These are phyloP conservation scores for Aspergillus phoenicis DNA, from an alignment of 2,329 filamentous ascomycete genomes.

Conservation along the genomic window DNA sequence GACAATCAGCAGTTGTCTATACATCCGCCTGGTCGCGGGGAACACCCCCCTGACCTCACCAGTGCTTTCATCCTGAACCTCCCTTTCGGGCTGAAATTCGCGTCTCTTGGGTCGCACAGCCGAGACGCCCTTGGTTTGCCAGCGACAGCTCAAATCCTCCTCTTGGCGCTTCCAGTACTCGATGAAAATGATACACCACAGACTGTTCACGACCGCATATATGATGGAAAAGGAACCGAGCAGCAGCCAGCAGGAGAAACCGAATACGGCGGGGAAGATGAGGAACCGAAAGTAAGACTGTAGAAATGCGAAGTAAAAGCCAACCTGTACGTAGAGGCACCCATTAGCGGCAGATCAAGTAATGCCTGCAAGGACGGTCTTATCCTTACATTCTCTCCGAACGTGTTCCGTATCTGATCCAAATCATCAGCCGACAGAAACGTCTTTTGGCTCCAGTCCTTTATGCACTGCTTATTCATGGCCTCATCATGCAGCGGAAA, in stretches of 20 bases:
- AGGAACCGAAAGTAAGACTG: conserved; percentile 92
- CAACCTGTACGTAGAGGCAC: conserved; percentile 57
- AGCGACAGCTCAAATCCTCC: conserved; percentile 81
- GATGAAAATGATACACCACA: conserved; percentile 88
- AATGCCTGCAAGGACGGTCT: background rate
- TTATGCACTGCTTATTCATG: conserved; percentile 78
- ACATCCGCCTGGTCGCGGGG: conserved; percentile 73
- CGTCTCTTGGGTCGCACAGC: conserved; percentile 75
- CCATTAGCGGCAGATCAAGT: conserved; percentile 1
- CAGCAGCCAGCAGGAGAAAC: conserved; percentile 76
- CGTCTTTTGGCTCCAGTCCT: conserved; percentile 65
- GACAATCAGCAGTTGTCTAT: conserved; percentile 79
- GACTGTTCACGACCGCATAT: conserved; percentile 80
- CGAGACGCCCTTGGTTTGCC: conserved; percentile 86
- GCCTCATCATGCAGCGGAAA: conserved; percentile 79
- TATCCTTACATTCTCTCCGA: conserved; percentile 63
- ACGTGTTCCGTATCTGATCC: conserved; percentile 73
- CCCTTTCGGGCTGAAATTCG: conserved; percentile 78
- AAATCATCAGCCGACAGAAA: conserved; percentile 63
- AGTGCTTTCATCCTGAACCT: conserved; percentile 76
- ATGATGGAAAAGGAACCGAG: conserved; percentile 81
- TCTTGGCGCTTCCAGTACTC: conserved; percentile 98
- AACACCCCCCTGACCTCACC: conserved; percentile 79
- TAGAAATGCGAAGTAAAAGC: conserved; percentile 94
- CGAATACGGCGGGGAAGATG: conserved; percentile 77